Conservation (phyloP, 73 alveolate species). For the Paramecium sexaurelia region DNA sequence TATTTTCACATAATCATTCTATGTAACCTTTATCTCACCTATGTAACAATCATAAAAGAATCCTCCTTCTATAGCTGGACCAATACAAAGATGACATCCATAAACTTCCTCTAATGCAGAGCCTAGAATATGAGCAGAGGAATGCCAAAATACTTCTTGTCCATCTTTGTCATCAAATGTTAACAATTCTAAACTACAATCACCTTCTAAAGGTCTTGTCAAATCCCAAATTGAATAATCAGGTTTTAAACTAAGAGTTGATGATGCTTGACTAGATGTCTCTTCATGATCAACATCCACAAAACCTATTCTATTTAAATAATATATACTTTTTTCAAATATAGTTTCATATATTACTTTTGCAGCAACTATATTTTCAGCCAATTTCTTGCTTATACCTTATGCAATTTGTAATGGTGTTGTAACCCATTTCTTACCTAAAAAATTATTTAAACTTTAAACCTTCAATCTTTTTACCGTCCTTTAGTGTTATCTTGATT, state of each 20-base stretch:
- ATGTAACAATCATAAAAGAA: slow-evolving; percentile 98
- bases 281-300: slow-evolving; percentile 90
- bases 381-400: slow-evolving; percentile 80
- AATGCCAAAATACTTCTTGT: slow-evolving; percentile 97
- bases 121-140: slow-evolving; percentile 97
- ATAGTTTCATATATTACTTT: slow-evolving; percentile 85
- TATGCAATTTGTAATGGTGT: slow-evolving; percentile 93
- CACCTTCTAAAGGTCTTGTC: slow-evolving; percentile 99
- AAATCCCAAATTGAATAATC: slow-evolving; percentile 83
- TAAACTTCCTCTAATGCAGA: slow-evolving; percentile 88
- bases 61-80: slow-evolving; percentile 99
- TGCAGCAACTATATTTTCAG: slow-evolving; percentile 93
- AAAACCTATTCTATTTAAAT: slow-evolving; percentile 62
- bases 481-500: slow-evolving; percentile 89
- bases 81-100: slow-evolving; percentile 97
- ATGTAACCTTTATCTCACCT: slow-evolving; percentile 91
- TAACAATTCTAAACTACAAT: slow-evolving; percentile 94
- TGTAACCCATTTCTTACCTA: slow-evolving; percentile 92
- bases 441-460: slow-evolving; percentile 36
- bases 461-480: slow-evolving; percentile 77
- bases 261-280: background rate
- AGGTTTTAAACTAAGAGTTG: slow-evolving; percentile 69
- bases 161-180: slow-evolving; percentile 98
- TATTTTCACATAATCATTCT: slow-evolving; percentile 88
- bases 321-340: slow-evolving; percentile 68